Conservation (phyloP, 306 rosid genomes). For the Begonia fuchsioides region DNA sequence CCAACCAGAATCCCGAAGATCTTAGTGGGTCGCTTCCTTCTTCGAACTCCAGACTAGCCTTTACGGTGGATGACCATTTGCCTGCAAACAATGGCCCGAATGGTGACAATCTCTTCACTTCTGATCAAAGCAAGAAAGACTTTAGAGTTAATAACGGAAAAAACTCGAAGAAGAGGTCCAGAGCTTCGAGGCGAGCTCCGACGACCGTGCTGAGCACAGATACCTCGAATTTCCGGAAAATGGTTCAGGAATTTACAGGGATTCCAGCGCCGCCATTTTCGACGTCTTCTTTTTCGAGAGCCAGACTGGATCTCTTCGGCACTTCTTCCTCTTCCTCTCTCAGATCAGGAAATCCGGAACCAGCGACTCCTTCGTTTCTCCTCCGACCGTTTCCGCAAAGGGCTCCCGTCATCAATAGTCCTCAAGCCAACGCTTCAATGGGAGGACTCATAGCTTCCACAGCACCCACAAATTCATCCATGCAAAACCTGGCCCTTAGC, state of each 20-base stretch:
- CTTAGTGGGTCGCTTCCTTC: neutral
- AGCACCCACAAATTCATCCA: slow-evolving; percentile 7
- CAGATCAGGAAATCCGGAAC: slow-evolving; percentile 19
- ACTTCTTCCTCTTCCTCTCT: slow-evolving; percentile 25
- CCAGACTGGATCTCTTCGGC: slow-evolving; percentile 58
- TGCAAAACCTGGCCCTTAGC: slow-evolving; percentile 14
- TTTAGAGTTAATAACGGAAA: slow-evolving; percentile 9
- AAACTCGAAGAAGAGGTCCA: slow-evolving; percentile 77
- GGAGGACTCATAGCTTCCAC: slow-evolving; percentile 8
- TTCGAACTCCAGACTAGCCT: neutral
- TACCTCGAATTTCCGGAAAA: slow-evolving; percentile 86
- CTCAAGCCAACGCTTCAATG: slow-evolving; percentile 10
- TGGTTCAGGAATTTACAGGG: slow-evolving; percentile 99
- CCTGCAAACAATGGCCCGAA: too few species aligned
- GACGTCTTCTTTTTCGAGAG: slow-evolving; percentile 45
- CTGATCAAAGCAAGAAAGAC: neutral
- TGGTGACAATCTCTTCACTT: neutral
- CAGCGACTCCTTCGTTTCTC: slow-evolving; percentile 34
- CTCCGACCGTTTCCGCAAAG: slow-evolving; percentile 68
- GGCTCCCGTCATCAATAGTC: slow-evolving; percentile 2
- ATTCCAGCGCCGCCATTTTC: slow-evolving; percentile 84
- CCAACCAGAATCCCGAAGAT: neutral
- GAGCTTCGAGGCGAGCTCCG: slow-evolving; percentile 94
- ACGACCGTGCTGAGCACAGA: slow-evolving; percentile 85
- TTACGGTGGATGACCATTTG: neutral